Percentiles rank a stretch among this genome's conserved stretches.
Evolutionary conservation across 352 stramenopile species (phyloP).

Genomic region (Phytophthora chlamydospora): DNA sequence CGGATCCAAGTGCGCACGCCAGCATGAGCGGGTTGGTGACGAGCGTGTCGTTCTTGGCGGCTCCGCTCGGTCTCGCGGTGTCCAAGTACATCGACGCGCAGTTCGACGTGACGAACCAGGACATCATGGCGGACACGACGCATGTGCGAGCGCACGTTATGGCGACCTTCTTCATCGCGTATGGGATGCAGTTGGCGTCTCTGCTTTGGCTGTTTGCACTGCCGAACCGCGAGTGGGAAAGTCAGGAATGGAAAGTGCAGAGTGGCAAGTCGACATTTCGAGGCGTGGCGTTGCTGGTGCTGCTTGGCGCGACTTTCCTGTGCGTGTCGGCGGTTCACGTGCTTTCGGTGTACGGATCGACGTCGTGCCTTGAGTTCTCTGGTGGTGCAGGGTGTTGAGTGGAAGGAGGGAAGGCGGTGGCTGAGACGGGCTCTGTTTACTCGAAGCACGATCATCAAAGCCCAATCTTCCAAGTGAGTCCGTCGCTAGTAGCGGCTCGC

Average conservation of each 20-base stretch:
- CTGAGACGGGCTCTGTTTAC: too few species aligned
- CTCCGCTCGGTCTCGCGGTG: conserved; percentile 48
- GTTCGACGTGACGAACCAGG: conserved; percentile 51
- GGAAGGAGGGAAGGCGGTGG: too few species aligned
- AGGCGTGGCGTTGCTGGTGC: conserved; percentile 17
- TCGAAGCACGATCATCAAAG: too few species aligned
- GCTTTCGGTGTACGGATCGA: conserved; percentile 59
- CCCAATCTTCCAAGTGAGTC: too few species aligned
- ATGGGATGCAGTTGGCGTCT: conserved; percentile 52
- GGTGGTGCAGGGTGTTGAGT: conserved; percentile 52
- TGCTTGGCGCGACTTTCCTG: conserved; percentile 28
- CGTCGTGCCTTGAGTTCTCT: conserved; percentile 50
- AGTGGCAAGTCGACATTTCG: conserved; percentile 34
- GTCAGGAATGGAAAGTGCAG: conserved; percentile 30
- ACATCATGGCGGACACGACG: conserved; percentile 48
- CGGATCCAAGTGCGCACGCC: conserved; percentile 31
- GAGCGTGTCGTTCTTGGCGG: conserved; percentile 52
- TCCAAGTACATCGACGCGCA: conserved; percentile 67
- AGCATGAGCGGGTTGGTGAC: conserved; percentile 50
- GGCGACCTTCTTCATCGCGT: conserved; percentile 59
- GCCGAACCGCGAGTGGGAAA: conserved; percentile 44
- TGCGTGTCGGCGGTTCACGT: conserved; percentile 49
- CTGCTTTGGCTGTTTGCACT: conserved; percentile 55
- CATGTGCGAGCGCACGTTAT: conserved; percentile 52
- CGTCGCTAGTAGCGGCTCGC: too few species aligned